Conservation (phyloP, 2,329 filamentous ascomycete genomes). For the Aspergillus piperis region DNA sequence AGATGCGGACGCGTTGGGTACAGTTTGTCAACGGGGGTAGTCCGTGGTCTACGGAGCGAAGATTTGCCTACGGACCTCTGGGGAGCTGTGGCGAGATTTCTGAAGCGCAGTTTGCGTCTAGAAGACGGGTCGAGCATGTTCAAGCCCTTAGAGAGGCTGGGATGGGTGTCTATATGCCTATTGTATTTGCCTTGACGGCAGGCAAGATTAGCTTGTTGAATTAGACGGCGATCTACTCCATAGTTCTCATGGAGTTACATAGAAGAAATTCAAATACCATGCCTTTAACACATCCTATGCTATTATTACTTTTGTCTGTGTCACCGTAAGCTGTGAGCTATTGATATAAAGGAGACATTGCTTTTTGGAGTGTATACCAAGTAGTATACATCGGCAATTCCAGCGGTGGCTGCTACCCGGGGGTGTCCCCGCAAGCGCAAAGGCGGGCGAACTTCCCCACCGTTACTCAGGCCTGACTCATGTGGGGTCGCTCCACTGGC, state of each 20-base stretch:
- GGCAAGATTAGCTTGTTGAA: constrained; percentile 49
- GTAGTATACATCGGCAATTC: constrained; percentile 10
- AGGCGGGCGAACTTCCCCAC: constrained; percentile 15
- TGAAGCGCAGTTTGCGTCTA: constrained; percentile 33
- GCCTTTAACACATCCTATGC: too few species aligned
- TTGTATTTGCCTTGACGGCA: constrained; percentile 36
- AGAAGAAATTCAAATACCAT: too few species aligned
- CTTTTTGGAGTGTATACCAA: too few species aligned
- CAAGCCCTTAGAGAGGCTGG: constrained; percentile 34
- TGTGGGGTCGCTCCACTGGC: constrained; percentile 30
- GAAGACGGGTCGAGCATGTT: constrained; percentile 36
- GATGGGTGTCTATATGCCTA: constrained; percentile 31
- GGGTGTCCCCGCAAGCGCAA: not conserved
- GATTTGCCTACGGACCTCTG: constrained; percentile 45
- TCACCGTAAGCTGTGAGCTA: too few species aligned
- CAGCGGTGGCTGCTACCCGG: not conserved
- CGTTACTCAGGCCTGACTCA: constrained; percentile 37
- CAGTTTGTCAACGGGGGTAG: constrained; percentile 38
- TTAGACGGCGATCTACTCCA: constrained; percentile 16
- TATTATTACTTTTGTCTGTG: too few species aligned
- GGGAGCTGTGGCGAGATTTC: constrained; percentile 38
- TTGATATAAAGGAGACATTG: not conserved
- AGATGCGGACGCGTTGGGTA: constrained; percentile 47
- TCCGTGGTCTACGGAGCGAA: constrained; percentile 38
- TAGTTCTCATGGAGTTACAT: too few species aligned